phyloP scores from a whole-genome alignment of 1,284 basidiomycete genomes.

The Kwoniella shivajii region DNA sequence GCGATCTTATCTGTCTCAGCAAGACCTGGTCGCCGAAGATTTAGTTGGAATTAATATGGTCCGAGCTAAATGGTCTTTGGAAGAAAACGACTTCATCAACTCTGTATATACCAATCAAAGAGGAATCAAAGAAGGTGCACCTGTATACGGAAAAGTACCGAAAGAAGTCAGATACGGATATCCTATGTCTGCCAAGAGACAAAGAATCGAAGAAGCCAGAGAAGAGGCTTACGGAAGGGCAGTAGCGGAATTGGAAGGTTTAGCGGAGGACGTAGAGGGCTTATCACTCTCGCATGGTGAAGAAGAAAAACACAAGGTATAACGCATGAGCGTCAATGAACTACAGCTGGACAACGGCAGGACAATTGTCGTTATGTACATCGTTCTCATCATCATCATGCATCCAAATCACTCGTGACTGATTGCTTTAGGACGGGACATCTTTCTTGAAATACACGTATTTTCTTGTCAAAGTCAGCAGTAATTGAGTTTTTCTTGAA shows the following conservation, averaged over 20 bases:
- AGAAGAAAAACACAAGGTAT: no score
- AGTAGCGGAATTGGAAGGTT: constrained; percentile 28
- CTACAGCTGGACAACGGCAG: no score
- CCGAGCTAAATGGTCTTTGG: constrained; percentile 39
- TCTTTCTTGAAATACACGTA: no score
- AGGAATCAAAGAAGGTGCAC: constrained; percentile 57
- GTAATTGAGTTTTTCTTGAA: no score
- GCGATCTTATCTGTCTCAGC: constrained; percentile 27
- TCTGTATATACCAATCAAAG: constrained; percentile 27
- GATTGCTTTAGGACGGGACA: no score
- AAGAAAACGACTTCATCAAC: constrained; percentile 35
- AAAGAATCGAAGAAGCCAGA: constrained; percentile 27
- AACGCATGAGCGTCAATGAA: no score
- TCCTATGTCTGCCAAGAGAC: constrained; percentile 38
- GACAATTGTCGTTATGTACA: no score
- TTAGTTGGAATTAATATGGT: constrained; percentile 41
- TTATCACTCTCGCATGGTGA: no score
- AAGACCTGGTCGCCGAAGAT: constrained; percentile 17
- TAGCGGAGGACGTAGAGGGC: constrained; percentile 14
- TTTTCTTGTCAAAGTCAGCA: no score
- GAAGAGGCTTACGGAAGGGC: constrained; percentile 34
- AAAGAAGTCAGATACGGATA: constrained; percentile 53
- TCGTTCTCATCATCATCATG: no score
- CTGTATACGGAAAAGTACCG: constrained; percentile 65
- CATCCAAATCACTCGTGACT: no score